A percentile compares a stretch with the other conserved stretches of the same genome.
Evolutionary conservation across 352 stramenopile species (phyloP).

Genomic region (Phytophthora gonapodyides): DNA sequence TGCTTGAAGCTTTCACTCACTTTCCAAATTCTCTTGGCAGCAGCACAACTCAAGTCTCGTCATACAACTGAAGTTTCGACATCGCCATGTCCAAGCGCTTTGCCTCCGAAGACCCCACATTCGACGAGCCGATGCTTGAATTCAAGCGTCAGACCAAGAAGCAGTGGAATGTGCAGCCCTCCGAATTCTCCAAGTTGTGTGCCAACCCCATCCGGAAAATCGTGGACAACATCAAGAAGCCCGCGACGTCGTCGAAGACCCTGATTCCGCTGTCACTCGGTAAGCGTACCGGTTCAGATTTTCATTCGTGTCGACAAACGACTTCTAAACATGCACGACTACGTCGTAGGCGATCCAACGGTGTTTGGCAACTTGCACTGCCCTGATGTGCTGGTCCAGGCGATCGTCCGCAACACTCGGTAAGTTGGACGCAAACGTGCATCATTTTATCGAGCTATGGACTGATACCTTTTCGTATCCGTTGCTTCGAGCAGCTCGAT

Average conservation of each 20-base stretch:
- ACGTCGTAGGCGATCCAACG: constrained; percentile 85
- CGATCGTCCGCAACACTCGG: constrained; percentile 71
- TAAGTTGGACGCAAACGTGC: constrained; percentile 15
- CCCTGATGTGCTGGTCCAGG: constrained; percentile 85
- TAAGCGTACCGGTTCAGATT: constrained; percentile 11
- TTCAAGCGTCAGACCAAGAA: constrained; percentile 46
- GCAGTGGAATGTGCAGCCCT: constrained; percentile 70
- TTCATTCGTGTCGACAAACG: background rate
- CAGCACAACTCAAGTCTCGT: constrained; percentile 5
- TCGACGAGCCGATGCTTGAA: constrained; percentile 27
- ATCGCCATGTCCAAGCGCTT: constrained; percentile 50
- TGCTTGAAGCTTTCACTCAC: background rate
- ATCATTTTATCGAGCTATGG: background rate
- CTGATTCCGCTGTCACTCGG: constrained; percentile 93
- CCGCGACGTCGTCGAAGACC: constrained; percentile 83
- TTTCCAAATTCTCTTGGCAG: constrained; percentile 24
- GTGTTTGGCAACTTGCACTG: constrained; percentile 93
- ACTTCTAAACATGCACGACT: background rate
- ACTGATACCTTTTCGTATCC: background rate
- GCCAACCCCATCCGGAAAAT: constrained; percentile 95
- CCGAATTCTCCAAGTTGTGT: constrained; percentile 68
- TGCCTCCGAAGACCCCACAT: constrained; percentile 29
- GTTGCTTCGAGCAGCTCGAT: constrained; percentile 51
- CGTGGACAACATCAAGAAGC: constrained; percentile 95
- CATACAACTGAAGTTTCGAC: constrained; percentile 3